Evolutionary conservation across 129 eudicot genomes (phyloP).

Genomic region (Sambucus nigra): DNA sequence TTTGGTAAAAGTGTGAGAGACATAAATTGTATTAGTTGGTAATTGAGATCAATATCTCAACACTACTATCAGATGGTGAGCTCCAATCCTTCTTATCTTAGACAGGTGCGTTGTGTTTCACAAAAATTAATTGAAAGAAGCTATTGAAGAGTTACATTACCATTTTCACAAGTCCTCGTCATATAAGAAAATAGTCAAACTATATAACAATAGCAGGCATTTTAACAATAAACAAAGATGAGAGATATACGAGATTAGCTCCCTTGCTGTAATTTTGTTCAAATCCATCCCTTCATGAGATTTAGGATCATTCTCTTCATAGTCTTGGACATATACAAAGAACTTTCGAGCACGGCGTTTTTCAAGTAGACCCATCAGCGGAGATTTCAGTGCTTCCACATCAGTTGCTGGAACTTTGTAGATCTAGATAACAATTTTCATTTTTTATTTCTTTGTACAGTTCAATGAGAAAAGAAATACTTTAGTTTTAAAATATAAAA

Average conservation of each 20-base stretch:
- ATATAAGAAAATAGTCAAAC: too few relatives aligned
- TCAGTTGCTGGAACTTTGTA: constrained; percentile 31
- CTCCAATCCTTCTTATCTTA: too few relatives aligned
- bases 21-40: too few relatives aligned
- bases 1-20: too few relatives aligned
- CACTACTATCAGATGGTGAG: too few relatives aligned
- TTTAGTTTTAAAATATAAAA: neutral
- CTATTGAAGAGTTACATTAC: too few relatives aligned
- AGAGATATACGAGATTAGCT: constrained; percentile 78
- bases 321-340: constrained; percentile 83
- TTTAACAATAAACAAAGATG: neutral
- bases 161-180: too few relatives aligned
- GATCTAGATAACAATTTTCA: too few relatives aligned
- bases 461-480: neutral
- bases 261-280: constrained; percentile 68
- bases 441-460: neutral
- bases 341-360: constrained; percentile 95
- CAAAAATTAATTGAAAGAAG: too few relatives aligned
- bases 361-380: constrained; percentile 34
- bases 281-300: constrained; percentile 96
- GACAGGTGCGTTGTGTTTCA: too few relatives aligned
- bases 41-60: too few relatives aligned
- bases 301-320: constrained; percentile 69
- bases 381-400: constrained; percentile 32
- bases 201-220: too few relatives aligned